Base-by-base conservation (phyloP, 805 yeast species). In the Suhomyces kilbournensis region DNA sequence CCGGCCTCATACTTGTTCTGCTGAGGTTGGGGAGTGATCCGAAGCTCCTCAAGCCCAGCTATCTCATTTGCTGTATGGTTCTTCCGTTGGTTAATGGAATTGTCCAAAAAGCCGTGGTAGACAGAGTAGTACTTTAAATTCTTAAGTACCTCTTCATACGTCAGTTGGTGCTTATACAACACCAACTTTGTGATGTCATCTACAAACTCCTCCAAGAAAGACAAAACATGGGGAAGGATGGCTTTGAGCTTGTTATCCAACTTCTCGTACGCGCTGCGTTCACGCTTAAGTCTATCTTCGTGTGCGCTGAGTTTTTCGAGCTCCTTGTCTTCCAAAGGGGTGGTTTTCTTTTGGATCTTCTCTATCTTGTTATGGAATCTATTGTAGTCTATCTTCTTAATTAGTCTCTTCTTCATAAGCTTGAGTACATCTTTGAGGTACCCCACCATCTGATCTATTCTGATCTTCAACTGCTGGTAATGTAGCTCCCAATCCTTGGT, bases 141-240 rank as follows among this genome's bases (percentile, higher is more conserved):
- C 8, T 56, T 49, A 47, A 65, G 49, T 23, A 79, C 59, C 22
- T 65, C 60, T 25, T 66, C 56, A 50, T 62, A 67, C 2, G 74
- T 64, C 15, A 72, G 76, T 20, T 61, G 34, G 46, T 79, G 75
- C 34, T 74, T 69, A 55, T 67, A 71, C 39, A 78, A 60, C 1
- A 74, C 49, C 55, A 74, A 68, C 46, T 72, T 64, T 1, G 78
- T 64, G 12, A 81, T 52, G 48, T 69, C 67, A 45, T 72, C 78
- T 9, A 80, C 62, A 53, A 80, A 80, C 56, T 81, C 86, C 34
- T 81, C 80, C 44, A 80, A 57, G 15, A 74, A 69, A 3, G 69
- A 64, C 46, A 78, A 60, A 3, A 74, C 70, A 56, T 79, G 81
- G 1, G 86, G 86, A n/a, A 48, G 30, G 3, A 46, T 44, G 15